These are phyloP conservation scores for Trichophyton verrucosum DNA, from an alignment of 2,329 filamentous ascomycete species.

Conservation along the genomic window DNA sequence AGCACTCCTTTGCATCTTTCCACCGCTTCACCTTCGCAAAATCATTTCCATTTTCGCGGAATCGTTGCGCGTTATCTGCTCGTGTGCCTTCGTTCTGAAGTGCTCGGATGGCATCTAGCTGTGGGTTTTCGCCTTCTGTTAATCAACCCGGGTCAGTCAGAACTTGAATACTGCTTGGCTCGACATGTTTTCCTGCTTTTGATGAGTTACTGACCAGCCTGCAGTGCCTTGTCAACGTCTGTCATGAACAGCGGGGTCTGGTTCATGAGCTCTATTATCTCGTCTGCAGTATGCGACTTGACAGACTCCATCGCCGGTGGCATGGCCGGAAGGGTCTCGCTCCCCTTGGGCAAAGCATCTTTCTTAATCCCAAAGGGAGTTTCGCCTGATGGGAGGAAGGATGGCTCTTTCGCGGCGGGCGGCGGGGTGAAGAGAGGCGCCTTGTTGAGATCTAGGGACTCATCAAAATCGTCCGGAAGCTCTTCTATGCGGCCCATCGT, in stretches of 20 bases:
- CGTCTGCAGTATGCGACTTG: slow-evolving; percentile 45
- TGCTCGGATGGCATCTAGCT: slow-evolving; percentile 76
- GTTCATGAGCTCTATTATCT: slow-evolving; percentile 53
- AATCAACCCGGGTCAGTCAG: not conserved
- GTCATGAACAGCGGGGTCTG: slow-evolving; percentile 91
- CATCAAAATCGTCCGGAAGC: slow-evolving; percentile 40
- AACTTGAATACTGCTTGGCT: not conserved
- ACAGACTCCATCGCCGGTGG: slow-evolving; percentile 48
- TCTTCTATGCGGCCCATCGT: slow-evolving; percentile 42
- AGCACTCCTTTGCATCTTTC: slow-evolving; percentile 80
- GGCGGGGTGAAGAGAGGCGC: slow-evolving; percentile 8
- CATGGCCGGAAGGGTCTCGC: slow-evolving; percentile 32
- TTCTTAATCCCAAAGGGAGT: slow-evolving; percentile 31
- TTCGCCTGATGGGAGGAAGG: slow-evolving; percentile 19
- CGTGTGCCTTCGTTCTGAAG: slow-evolving; percentile 87
- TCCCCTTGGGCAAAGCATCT: slow-evolving; percentile 21
- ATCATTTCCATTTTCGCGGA: slow-evolving; percentile 89
- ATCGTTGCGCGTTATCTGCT: slow-evolving; percentile 67
- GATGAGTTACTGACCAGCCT: slow-evolving; percentile 31
- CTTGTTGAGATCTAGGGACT: slow-evolving; percentile 33
- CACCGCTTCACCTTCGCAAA: slow-evolving; percentile 61
- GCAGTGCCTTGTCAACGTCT: slow-evolving; percentile 54
- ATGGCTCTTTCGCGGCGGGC: slow-evolving; percentile 1
- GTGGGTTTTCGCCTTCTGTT: slow-evolving; percentile 57
- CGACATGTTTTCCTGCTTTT: not conserved